Evolutionary conservation across 1,284 basidiomycete genomes (phyloP), one percentile per base, ranked within the genome.

Genomic region (Puccinia brachypodii): DNA sequence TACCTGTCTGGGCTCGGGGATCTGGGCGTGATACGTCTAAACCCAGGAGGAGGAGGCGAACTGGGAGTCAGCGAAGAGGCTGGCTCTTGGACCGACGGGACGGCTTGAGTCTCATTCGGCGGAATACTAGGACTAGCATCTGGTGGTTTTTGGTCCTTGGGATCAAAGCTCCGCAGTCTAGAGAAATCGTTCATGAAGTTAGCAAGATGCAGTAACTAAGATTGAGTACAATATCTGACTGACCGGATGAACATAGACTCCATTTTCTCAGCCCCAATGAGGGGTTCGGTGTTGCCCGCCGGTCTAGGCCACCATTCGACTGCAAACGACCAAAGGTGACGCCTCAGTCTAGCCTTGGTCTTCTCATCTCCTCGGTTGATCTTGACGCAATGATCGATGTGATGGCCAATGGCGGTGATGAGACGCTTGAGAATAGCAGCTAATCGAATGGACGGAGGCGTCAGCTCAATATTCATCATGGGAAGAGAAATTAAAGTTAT

Each of bases 401-500:
- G 92, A 79, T 92, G 91, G 50, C 97, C 97, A 84, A 99, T 97
- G 13, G 93, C 93, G 81, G 94, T 92, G 40, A 99, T 90, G 58
- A 96, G 98, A 85, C 98, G 95, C 87, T 98, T 99, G 84, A 99
- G 89, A 60, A 96, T 94, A 0, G 92, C 88, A 98, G 99, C 87
- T 97, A 93, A 84, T 97, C 94, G 84, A 95, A 90, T 82, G 14
- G 16, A 16, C 31, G 42, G 68, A 31, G n/a, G n/a, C n/a, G 2
- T 36, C 92, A 83, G 94, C 92, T 83, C 96, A 95, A 44, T 95
- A 47, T 7, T 19, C 22, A 53, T 19, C 14, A 53, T 96, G 22
- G 94, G 94, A 93, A 92, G 98, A 98, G 25, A n/a, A 84, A 8
- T 83, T n/a, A 62, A 16, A 11, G 31, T 14, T 7, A 75, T 64